Base-by-base conservation (phyloP, 2,329 filamentous ascomycete genomes). In the Paramyrothecium sp. region DNA sequence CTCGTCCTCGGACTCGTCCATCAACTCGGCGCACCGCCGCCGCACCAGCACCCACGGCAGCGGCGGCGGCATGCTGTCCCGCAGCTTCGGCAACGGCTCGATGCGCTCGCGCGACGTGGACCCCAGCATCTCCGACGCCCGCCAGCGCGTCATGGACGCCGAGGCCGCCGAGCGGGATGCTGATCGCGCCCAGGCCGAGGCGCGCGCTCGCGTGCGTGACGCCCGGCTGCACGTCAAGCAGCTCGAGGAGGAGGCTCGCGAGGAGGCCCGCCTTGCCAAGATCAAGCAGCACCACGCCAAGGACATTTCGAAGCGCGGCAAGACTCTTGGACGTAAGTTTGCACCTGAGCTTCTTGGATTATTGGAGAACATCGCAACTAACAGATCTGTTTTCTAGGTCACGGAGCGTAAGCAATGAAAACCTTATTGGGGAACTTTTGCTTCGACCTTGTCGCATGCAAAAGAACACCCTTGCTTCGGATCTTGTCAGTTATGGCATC, bases 241-340 rank as follows among this genome's bases (percentile, higher is more conserved):
- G 16, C 72, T 90, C 3, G 88, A 90, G 76, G 69, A 79, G 54
- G 88, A 90, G 73, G 87, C 87, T 2, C 79, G 79, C 63, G 86
- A 88, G 71, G 85, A 89, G 67, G 83, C 87, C 2, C 75, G 86
- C 21, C 71, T 81, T 47, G 87, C 87, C 2, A 88, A 85, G 79
- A 83, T 89, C 54, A 90, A 90, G 81, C 81, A 88, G 72, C 78
- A 80, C 54, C 84, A 89, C 66, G 88, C 87, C 1, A 80, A 78
- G 63, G 82, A 85, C 65, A 81, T 90, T 30, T 86, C 83, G 7
- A 89, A 88, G 83, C 78, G 86, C 54, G 87, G 85, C n/a, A 86
- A 87, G 71, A 80, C 82, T n/a, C 81, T 90, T 58, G 87, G 88
- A 56, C 83, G 87, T 89, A 78, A 75, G 83, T 85, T 54, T 54